Evolutionary conservation across 2,329 filamentous ascomycete species (phyloP).

Genomic region (Epichloe typhina): DNA sequence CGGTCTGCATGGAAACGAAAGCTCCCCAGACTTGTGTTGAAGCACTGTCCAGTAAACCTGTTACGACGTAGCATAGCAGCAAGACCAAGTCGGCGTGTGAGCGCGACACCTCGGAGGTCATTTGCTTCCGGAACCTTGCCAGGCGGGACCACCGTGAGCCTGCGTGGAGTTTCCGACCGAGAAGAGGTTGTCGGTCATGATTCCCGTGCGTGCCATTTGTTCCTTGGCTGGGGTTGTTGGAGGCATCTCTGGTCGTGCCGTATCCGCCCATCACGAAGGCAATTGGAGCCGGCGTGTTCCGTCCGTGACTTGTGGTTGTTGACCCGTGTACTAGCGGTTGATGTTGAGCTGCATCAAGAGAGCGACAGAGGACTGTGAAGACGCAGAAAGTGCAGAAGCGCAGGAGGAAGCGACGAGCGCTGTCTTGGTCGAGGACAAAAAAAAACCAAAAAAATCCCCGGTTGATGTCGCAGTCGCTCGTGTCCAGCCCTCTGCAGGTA

Average conservation of each 20-base stretch:
- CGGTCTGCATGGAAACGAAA: conserved; percentile 77
- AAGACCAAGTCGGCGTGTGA: conserved; percentile 55
- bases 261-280: conserved; percentile 6
- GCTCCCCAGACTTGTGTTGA: conserved; percentile 66
- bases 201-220: neutral
- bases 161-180: conserved; percentile 9
- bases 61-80: conserved; percentile 62
- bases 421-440: no score
- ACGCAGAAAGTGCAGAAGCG: neutral
- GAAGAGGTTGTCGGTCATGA: conserved; percentile 18
- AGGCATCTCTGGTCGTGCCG: conserved; percentile 5
- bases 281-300: neutral
- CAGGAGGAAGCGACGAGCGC: neutral
- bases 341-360: neutral
- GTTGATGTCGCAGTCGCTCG: no score
- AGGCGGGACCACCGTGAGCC: conserved; percentile 9
- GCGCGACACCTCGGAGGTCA: conserved; percentile 39
- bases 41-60: conserved; percentile 63
- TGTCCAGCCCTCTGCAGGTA: no score
- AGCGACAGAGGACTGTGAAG: neutral
- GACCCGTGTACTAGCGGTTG: neutral
- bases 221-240: neutral
- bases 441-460: no score
- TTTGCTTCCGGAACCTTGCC: conserved; percentile 17
- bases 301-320: neutral